Evolutionary conservation across 805 yeast genomes (phyloP), one percentile per base, ranked within the genome.

Genomic region (Barnettozyma pratensis): DNA sequence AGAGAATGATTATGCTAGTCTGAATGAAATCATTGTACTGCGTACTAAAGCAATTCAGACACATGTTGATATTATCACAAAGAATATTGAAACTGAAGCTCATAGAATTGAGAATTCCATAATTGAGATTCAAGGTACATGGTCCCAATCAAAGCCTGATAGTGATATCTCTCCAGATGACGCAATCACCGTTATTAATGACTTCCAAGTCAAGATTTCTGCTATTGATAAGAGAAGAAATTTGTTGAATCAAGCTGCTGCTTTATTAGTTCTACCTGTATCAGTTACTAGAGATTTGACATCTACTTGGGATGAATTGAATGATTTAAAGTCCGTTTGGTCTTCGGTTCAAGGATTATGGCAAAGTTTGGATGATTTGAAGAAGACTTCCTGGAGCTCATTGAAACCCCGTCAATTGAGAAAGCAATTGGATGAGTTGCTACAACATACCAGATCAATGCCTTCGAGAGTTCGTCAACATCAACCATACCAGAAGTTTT

Each of bases 241-340:
- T 42, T 54, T 29, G 8, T 41, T 44, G 2, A 34, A 54, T 1
- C 52, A 59, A 12, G 76, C 80, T 1, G 69, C 65, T 4, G 48
- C 37, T 8, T 54, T 67, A 14, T 64, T 73, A 29, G 66, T 62
- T 26, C 54, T 71, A 1, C 68, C 72, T 0, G 46, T 74, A 1
- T 53, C 53, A 0, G 45, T 63, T 0, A 48, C 53, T 12, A 63
- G 54, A 6, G 65, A 64, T 12, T 52, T 81, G 1, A 51, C 55
- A 0, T 56, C 57, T 0, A 56, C 75, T 3, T 26, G 61, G 0
- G 74, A 70, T 4, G 94, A 87, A 52, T 64, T 86, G 1, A 48
- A 54, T 0, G 86, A 83, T 42, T 70, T 83, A 36, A 75, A 71
- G 49, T 58, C 74, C 1, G 88, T 85, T 1, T 87, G 95, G 95